Evolutionary conservation across 2,329 filamentous ascomycete genomes (phyloP).

Genomic region (Neofusicoccum cordaticola): DNA sequence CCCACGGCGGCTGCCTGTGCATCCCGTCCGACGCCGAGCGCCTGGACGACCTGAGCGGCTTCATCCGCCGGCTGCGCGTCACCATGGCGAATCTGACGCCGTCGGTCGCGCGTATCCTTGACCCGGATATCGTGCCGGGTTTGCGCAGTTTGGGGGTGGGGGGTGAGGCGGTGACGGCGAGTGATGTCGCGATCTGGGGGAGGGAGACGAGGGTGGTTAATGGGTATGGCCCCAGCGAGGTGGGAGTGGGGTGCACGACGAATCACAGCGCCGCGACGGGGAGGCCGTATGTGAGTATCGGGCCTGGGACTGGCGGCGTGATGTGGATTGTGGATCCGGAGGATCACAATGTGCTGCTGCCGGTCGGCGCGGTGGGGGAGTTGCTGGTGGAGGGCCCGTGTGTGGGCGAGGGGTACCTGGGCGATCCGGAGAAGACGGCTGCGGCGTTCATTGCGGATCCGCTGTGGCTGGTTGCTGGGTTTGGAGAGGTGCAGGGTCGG

Average conservation of each 20-base stretch:
- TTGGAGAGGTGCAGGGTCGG: conserved; percentile 47
- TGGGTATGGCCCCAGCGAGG: conserved; percentile 88
- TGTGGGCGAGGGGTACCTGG: conserved; percentile 76
- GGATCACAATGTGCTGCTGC: conserved; percentile 59
- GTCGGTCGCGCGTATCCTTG: conserved; percentile 49
- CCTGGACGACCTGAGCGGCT: conserved; percentile 44
- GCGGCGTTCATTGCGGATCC: conserved; percentile 67
- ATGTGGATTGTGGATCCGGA: conserved; percentile 33
- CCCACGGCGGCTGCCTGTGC: conserved; percentile 75
- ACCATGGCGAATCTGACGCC: conserved; percentile 58
- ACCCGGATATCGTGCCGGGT: conserved; percentile 39
- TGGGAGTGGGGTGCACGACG: conserved; percentile 50
- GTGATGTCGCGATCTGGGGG: conserved; percentile 40
- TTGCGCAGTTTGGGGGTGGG: conserved; percentile 40
- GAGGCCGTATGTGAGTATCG: conserved; percentile 17
- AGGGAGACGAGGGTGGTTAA: conserved; percentile 78
- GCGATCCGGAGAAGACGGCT: conserved; percentile 71
- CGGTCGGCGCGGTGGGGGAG: conserved; percentile 69
- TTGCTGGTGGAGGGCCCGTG: conserved; percentile 78
- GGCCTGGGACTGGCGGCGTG: conserved; percentile 13
- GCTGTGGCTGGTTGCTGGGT: conserved; percentile 30
- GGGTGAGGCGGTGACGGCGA: conserved; percentile 41
- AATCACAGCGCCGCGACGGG: conserved; percentile 18
- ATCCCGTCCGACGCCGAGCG: conserved; percentile 81
- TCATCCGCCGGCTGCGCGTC: conserved; percentile 52